Conservation (phyloP, 2,329 filamentous ascomycete species). For the Colletotrichum sp. region DNA sequence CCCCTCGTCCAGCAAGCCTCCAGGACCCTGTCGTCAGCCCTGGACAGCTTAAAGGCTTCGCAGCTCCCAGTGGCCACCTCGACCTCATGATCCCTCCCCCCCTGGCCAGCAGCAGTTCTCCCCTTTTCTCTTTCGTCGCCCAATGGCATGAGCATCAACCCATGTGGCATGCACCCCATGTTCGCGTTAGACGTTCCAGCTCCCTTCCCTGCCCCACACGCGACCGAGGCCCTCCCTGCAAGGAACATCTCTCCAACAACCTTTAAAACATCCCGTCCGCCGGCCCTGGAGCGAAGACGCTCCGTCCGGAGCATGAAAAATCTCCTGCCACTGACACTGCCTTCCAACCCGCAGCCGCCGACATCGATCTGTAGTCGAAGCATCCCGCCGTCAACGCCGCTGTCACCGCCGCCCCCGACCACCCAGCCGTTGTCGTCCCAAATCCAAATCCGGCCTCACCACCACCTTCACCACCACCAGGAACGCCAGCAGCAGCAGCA, state of each 20-base stretch:
- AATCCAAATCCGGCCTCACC: not conserved
- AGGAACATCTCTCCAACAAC: constrained; percentile 21
- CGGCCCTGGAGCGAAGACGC: constrained; percentile 30
- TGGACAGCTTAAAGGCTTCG: not conserved
- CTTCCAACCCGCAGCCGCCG: constrained; percentile 21
- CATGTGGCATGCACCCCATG: constrained; percentile 24
- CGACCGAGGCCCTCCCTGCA: constrained; percentile 19
- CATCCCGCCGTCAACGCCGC: not conserved
- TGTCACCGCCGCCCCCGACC: not conserved
- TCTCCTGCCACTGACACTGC: constrained; percentile 41
- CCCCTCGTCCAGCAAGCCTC: not conserved
- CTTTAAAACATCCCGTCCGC: constrained; percentile 21
- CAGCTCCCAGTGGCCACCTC: constrained; percentile 6
- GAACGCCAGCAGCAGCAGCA: not conserved
- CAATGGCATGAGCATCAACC: constrained; percentile 22
- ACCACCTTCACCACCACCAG: not conserved
- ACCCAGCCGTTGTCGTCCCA: not conserved
- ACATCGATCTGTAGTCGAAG: not conserved
- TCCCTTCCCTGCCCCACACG: constrained; percentile 22
- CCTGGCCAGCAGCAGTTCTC: not conserved
- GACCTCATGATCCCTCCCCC: not conserved
- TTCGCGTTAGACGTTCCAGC: constrained; percentile 23
- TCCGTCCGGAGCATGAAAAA: constrained; percentile 45
- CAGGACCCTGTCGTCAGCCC: constrained; percentile 7
- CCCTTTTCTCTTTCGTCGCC: constrained; percentile 12